Percentiles rank a stretch among this genome's conserved stretches.
Evolutionary conservation across 305 asterid genomes (phyloP).

Genomic region (Coffea humblotiana): DNA sequence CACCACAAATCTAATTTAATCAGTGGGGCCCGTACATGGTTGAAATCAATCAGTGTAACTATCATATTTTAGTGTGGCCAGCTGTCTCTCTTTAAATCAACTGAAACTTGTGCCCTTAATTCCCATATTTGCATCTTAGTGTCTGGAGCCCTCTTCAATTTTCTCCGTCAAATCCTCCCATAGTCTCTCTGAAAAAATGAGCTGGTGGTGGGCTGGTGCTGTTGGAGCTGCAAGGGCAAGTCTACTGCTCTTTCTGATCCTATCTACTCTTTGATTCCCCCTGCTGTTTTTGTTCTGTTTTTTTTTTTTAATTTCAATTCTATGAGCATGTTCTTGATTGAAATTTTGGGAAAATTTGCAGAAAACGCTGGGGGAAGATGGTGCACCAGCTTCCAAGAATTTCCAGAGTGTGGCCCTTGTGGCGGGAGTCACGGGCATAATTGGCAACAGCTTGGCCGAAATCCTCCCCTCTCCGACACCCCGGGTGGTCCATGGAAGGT

Average conservation of each 20-base stretch:
- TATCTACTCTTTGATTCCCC: neutral
- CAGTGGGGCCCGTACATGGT: no score
- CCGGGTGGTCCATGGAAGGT: constrained; percentile 86
- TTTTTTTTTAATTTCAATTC: neutral
- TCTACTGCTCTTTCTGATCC: neutral
- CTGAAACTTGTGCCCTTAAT: no score
- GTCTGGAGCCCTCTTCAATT: neutral
- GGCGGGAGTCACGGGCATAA: constrained; percentile 69
- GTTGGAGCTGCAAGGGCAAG: constrained; percentile 44
- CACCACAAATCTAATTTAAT: no score
- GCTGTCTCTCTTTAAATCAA: no score
- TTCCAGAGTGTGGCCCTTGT: constrained; percentile 53
- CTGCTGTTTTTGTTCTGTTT: neutral
- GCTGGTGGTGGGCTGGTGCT: constrained; percentile 54
- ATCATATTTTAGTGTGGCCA: no score
- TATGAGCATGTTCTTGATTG: neutral
- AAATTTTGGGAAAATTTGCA: constrained; percentile 17
- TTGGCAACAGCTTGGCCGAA: constrained; percentile 65
- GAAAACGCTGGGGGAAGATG: constrained; percentile 37
- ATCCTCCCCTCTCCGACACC: constrained; percentile 60
- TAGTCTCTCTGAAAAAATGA: constrained; percentile 24
- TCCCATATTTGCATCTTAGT: no score
- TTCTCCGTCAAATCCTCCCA: neutral
- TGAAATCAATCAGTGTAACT: no score
- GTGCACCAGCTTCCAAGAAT: constrained; percentile 18